phyloP scores from a whole-genome alignment of 805 yeast species.

The Myxozyma udenii region DNA sequence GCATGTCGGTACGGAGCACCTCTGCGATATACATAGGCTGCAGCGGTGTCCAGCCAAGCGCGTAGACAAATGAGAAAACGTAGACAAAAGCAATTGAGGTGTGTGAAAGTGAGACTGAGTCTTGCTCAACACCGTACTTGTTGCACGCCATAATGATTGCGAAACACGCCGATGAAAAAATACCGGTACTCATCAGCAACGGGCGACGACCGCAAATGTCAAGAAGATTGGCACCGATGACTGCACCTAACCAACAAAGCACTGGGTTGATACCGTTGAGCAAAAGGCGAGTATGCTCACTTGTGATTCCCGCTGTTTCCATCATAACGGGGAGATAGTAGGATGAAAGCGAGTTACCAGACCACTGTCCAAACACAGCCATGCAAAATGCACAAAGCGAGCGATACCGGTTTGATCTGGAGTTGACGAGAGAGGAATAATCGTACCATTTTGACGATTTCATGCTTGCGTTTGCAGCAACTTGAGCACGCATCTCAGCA shows the following conservation, averaged over 20 bases:
- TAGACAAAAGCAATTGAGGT: slow-evolving; percentile 14
- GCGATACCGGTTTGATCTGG: slow-evolving; percentile 45
- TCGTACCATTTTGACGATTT: slow-evolving; percentile 32
- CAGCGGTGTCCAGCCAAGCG: slow-evolving; percentile 23
- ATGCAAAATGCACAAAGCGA: slow-evolving; percentile 39
- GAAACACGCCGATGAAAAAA: slow-evolving; percentile 38
- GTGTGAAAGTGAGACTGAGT: slow-evolving; percentile 17
- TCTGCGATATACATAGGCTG: slow-evolving; percentile 33
- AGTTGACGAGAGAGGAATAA: slow-evolving; percentile 17
- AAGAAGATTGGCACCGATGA: slow-evolving; percentile 8
- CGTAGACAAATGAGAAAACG: slow-evolving; percentile 8
- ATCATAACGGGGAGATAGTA: slow-evolving; percentile 52
- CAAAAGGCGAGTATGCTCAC: slow-evolving; percentile 45
- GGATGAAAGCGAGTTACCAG: slow-evolving; percentile 40
- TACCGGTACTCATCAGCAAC: slow-evolving; percentile 36
- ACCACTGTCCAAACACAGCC: slow-evolving; percentile 44
- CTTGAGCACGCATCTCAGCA: slow-evolving; percentile 16
- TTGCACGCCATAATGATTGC: slow-evolving; percentile 46
- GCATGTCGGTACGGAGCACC: slow-evolving; percentile 33
- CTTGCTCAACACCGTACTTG: slow-evolving; percentile 47
- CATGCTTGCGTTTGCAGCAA: slow-evolving; percentile 3
- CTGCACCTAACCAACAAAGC: slow-evolving; percentile 35
- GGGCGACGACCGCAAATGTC: slow-evolving; percentile 14
- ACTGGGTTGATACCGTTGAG: slow-evolving; percentile 53
- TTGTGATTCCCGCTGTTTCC: slow-evolving; percentile 53